Evolutionary conservation across 306 rosid species (phyloP).

Genomic region (Elaeagnus macrophylla): DNA sequence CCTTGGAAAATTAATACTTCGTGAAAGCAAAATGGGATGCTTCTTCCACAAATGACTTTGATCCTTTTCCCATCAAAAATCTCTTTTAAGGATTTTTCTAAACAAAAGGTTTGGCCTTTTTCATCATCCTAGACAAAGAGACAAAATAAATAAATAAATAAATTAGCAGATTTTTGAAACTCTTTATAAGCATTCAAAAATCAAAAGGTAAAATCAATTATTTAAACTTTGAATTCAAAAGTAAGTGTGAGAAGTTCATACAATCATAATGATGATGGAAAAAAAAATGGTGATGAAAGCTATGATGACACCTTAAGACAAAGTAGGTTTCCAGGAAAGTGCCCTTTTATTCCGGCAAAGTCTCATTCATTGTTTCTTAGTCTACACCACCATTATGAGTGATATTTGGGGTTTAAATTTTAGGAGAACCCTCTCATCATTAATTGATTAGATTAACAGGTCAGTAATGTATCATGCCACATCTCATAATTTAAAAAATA

Average conservation of each 20-base stretch:
- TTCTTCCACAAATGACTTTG: too few species aligned
- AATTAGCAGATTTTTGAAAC: conserved; percentile 20
- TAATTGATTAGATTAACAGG: too few species aligned
- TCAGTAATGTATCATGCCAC: too few species aligned
- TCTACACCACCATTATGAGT: conserved; percentile 39
- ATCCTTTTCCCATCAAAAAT: neutral
- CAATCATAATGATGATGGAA: conserved; percentile 30
- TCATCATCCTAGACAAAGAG: conserved; percentile 9
- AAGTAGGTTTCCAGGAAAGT: conserved; percentile 62
- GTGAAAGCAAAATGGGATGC: too few species aligned
- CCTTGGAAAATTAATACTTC: too few species aligned
- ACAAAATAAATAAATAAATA: conserved; percentile 2
- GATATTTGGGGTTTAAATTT: conserved; percentile 33
- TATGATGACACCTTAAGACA: conserved; percentile 39
- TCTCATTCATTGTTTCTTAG: conserved; percentile 43
- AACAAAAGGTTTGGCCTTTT: conserved; percentile 2
- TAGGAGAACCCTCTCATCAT: conserved; percentile 19
- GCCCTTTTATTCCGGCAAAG: conserved; percentile 47
- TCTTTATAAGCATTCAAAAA: conserved; percentile 11
- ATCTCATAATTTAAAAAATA: too few species aligned
- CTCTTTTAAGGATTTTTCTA: neutral
- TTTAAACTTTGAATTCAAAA: conserved; percentile 24
- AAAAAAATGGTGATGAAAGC: conserved; percentile 34
- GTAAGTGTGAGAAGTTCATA: conserved; percentile 17
- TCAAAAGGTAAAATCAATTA: neutral